These are phyloP conservation scores for Colletotrichum tamarilloi DNA, from an alignment of 2,329 filamentous ascomycete species.

Conservation along the genomic window DNA sequence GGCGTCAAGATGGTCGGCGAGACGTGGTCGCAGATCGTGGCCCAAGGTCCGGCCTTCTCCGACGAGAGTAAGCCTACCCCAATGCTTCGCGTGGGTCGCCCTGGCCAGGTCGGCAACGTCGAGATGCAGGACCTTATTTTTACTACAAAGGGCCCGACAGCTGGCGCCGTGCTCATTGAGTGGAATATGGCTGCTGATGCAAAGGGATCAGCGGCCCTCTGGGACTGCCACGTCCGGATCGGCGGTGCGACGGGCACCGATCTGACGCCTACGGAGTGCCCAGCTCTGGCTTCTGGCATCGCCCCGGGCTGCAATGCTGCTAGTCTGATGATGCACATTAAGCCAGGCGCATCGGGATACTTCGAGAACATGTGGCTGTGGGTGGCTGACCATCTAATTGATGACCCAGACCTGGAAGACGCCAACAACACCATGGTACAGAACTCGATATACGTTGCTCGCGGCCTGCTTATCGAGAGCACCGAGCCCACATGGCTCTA, in stretches of 20 bases:
- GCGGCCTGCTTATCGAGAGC: conserved; percentile 49
- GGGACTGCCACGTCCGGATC: conserved; percentile 75
- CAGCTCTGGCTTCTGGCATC: conserved; percentile 53
- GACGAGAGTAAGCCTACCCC: no score
- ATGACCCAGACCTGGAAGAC: conserved; percentile 46
- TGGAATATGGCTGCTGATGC: conserved; percentile 59
- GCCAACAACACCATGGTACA: conserved; percentile 68
- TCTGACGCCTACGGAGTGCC: conserved; percentile 71
- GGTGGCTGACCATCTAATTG: conserved; percentile 72
- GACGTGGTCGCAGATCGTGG: no score
- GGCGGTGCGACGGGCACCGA: conserved; percentile 76
- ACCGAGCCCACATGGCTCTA: conserved; percentile 48
- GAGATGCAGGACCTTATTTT: no score
- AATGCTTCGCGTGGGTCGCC: no score
- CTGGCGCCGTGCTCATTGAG: conserved; percentile 70
- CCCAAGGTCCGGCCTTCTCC: no score
- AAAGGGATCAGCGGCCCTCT: conserved; percentile 25
- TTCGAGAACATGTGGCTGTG: conserved; percentile 71
- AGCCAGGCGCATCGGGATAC: conserved; percentile 57
- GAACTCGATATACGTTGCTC: conserved; percentile 47
- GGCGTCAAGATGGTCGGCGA: no score
- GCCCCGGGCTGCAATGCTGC: conserved; percentile 69
- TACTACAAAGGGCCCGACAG: no score
- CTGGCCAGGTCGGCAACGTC: no score
- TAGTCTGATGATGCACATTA: conserved; percentile 63